These are phyloP conservation scores for Phytophthora citricola DNA, from an alignment of 352 stramenopile genomes.

Conservation along the genomic window DNA sequence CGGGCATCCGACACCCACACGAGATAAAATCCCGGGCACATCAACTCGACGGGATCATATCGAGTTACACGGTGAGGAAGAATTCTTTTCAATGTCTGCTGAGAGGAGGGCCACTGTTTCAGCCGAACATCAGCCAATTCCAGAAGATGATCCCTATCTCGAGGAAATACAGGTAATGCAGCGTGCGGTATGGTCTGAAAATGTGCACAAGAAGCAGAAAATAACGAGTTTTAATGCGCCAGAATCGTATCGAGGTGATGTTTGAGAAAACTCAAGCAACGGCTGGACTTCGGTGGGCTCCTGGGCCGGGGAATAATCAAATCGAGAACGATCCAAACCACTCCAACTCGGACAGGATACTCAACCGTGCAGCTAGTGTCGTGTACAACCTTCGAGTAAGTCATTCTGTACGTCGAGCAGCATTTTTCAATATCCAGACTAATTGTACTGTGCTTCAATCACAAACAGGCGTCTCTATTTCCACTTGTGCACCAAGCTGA, in stretches of 20 bases:
- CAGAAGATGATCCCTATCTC: constrained; percentile 44
- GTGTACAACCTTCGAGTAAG: constrained; percentile 60
- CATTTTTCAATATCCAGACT: background rate
- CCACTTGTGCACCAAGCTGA: constrained; percentile 63
- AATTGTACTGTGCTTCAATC: constrained; percentile 1
- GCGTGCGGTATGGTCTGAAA: background rate
- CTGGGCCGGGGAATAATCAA: constrained; percentile 37
- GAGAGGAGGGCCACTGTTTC: constrained; percentile 19
- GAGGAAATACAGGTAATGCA: constrained; percentile 50
- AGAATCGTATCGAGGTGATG: constrained; percentile 59
- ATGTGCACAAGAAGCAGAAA: no score
- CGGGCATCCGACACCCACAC: constrained; percentile 3
- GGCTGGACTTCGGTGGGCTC: constrained; percentile 26
- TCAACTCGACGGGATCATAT: no score
- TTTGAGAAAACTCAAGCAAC: constrained; percentile 47
- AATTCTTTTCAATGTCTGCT: constrained; percentile 10
- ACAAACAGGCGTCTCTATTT: constrained; percentile 51
- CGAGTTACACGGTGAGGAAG: constrained; percentile 3
- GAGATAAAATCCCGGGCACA: no score
- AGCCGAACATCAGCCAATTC: constrained; percentile 21
- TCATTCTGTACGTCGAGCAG: background rate
- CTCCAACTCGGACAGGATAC: constrained; percentile 37
- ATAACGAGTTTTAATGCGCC: background rate
- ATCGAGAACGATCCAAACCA: constrained; percentile 13
- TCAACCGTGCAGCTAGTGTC: constrained; percentile 49